Conservation (phyloP, 805 yeast genomes). For the Ogataea kodamae region DNA sequence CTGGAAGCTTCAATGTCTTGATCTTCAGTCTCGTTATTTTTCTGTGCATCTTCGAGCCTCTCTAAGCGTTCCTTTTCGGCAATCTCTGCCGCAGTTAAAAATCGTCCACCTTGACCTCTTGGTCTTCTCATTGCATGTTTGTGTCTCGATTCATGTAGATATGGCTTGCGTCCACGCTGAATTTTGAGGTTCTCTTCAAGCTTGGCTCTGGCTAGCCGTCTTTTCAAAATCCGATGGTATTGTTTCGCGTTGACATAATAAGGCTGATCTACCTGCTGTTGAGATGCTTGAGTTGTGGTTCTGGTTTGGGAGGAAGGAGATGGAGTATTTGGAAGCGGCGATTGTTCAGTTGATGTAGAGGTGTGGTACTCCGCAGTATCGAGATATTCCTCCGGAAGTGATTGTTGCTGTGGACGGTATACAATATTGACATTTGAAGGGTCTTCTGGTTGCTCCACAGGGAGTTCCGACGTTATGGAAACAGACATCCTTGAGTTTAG, state of each 20-base stretch:
- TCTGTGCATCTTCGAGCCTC: slow-evolving; percentile 23
- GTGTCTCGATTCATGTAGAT: slow-evolving; percentile 94
- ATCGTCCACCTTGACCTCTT: slow-evolving; percentile 98
- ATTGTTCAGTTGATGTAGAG: slow-evolving; percentile 21
- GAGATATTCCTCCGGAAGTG: slow-evolving; percentile 18
- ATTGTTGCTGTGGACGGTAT: slow-evolving; percentile 15
- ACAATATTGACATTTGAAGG: slow-evolving; percentile 14
- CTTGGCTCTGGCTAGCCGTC: slow-evolving; percentile 91
- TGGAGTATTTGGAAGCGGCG: slow-evolving; percentile 21
- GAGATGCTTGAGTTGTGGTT: slow-evolving; percentile 12
- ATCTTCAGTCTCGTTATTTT: slow-evolving; percentile 7
- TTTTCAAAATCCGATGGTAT: slow-evolving; percentile 87
- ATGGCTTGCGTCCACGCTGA: slow-evolving; percentile 88
- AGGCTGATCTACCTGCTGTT: slow-evolving; percentile 64
- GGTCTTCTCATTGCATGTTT: slow-evolving; percentile 99
- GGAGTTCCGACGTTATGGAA: slow-evolving; percentile 17
- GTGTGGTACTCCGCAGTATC: slow-evolving; percentile 20
- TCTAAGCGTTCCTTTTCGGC: slow-evolving; percentile 57
- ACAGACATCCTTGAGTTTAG: slow-evolving; percentile 15
- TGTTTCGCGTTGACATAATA: slow-evolving; percentile 98
- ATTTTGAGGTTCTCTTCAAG: slow-evolving; percentile 85
- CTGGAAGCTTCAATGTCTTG: slow-evolving; percentile 5
- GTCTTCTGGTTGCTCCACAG: slow-evolving; percentile 15
- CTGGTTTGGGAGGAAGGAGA: slow-evolving; percentile 18
- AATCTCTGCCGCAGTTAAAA: slow-evolving; percentile 89